phyloP scores from a whole-genome alignment of 768 basidiomycete genomes.

The Mycena vulgaris region DNA sequence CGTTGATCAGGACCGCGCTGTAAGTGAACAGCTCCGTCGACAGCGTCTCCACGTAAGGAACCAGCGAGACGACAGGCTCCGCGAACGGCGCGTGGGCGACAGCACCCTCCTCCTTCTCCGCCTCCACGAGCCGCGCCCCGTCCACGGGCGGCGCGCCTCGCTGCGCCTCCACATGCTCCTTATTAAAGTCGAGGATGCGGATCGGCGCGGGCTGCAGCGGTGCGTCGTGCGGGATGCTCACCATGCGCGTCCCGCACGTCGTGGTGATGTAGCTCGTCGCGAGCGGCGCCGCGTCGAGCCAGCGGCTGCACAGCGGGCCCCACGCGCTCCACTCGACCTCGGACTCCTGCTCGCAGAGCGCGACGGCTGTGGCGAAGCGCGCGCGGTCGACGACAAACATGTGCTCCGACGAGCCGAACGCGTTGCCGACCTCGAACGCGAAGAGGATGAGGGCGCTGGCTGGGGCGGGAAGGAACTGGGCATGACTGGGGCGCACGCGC shows the following conservation, averaged over 20 bases:
- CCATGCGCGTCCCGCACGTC: constrained; percentile 23
- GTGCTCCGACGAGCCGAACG: background rate
- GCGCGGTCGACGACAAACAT: constrained; percentile 26
- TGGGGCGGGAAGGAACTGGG: too few relatives aligned
- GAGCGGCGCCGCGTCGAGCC: constrained; percentile 9
- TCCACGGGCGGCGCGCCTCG: background rate
- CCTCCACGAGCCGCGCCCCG: constrained; percentile 6
- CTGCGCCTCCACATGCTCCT: background rate
- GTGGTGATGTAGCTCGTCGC: constrained; percentile 30
- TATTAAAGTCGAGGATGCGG: constrained; percentile 20
- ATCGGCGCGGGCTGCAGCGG: constrained; percentile 11
- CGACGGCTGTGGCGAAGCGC: too few relatives aligned
- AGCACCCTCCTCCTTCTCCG: background rate
- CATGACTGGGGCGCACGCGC: too few relatives aligned
- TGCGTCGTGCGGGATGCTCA: constrained; percentile 21
- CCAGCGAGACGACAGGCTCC: background rate
- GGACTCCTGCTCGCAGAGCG: too few relatives aligned
- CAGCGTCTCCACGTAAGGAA: constrained; percentile 4
- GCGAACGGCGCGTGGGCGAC: background rate
- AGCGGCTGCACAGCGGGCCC: constrained; percentile 24
- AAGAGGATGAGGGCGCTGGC: background rate
- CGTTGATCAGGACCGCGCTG: constrained; percentile 7
- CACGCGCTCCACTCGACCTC: constrained; percentile 14
- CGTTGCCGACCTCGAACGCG: background rate
- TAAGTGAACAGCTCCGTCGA: constrained; percentile 11